Conservation (phyloP, 1,284 basidiomycete species). For the Rhodotorula mucilaginosa region DNA sequence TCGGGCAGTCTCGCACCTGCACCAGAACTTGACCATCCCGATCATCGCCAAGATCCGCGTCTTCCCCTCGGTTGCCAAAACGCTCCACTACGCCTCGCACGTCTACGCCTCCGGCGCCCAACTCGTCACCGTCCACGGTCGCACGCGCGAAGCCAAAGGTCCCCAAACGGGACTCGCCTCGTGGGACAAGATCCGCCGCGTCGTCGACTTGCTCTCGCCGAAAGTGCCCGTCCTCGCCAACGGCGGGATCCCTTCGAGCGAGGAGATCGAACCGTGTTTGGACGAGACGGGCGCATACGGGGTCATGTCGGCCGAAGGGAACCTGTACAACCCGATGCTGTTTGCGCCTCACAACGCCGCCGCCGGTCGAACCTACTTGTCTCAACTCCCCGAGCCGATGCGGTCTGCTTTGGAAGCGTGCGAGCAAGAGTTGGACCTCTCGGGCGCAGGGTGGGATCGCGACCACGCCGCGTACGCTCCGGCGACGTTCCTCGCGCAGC, state of each 20-base stretch:
- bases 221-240: slow-evolving; percentile 93
- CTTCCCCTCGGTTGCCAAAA: slow-evolving; percentile 80
- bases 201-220: slow-evolving; percentile 65
- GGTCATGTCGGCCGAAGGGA: slow-evolving; percentile 93
- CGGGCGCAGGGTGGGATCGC: slow-evolving; percentile 21
- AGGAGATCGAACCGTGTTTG: slow-evolving; percentile 75
- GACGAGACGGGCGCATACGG: slow-evolving; percentile 80
- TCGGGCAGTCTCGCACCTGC: slow-evolving; percentile 71
- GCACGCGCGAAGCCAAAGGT: slow-evolving; percentile 86
- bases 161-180: slow-evolving; percentile 73
- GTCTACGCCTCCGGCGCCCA: slow-evolving; percentile 92
- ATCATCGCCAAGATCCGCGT: slow-evolving; percentile 96
- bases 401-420: slow-evolving; percentile 34
- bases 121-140: slow-evolving; percentile 89
- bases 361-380: slow-evolving; percentile 32
- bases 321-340: slow-evolving; percentile 87
- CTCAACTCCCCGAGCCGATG: slow-evolving; percentile 39
- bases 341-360: slow-evolving; percentile 54
- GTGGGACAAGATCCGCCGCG: slow-evolving; percentile 73
- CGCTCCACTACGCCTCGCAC: slow-evolving; percentile 90
- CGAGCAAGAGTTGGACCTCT: slow-evolving; percentile 26
- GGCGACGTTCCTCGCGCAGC: slow-evolving; percentile 60
- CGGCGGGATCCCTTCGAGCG: slow-evolving; percentile 86
- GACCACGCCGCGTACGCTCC: slow-evolving; percentile 38
- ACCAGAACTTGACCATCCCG: slow-evolving; percentile 77